These are phyloP conservation scores for Gaultheria prostrata DNA, from an alignment of 148 eudicot genomes.

Conservation along the genomic window DNA sequence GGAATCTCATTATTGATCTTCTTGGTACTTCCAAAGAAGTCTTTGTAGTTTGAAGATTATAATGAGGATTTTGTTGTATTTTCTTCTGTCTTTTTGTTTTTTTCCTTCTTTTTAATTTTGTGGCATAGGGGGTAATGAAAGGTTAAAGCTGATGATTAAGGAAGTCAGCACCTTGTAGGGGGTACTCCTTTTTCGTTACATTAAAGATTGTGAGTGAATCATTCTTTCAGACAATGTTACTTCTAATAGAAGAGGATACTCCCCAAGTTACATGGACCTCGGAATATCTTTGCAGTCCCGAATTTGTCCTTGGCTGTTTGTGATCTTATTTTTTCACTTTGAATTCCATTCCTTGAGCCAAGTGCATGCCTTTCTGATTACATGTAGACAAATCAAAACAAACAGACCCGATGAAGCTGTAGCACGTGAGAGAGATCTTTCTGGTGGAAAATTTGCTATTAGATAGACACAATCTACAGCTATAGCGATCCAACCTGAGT, in stretches of 20 bases:
- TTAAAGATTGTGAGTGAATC: not conserved
- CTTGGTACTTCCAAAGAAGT: not conserved
- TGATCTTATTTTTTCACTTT: constrained; percentile 14
- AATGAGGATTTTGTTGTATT: not conserved
- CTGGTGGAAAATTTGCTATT: constrained; percentile 26
- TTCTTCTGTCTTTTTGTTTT: not conserved
- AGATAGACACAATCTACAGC: constrained; percentile 38
- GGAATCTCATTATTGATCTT: not conserved
- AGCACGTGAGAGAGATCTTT: constrained; percentile 17
- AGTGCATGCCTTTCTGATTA: constrained; percentile 20
- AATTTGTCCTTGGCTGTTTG: not conserved
- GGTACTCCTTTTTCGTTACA: not conserved
- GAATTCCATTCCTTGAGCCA: constrained; percentile 27
- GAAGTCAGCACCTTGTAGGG: not conserved
- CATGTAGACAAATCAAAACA: constrained; percentile 43
- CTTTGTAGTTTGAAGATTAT: not conserved
- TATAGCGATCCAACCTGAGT: constrained; percentile 40
- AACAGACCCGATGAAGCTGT: constrained; percentile 36
- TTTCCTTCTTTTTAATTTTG: not conserved
- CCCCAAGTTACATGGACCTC: not conserved
- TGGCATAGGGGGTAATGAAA: not conserved
- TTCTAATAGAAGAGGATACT: not conserved
- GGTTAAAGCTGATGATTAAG: not conserved
- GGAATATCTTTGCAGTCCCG: not conserved
- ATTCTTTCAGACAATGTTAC: not conserved